A percentile compares a stretch with the other conserved stretches of the same genome.
Evolutionary conservation across 2,329 filamentous ascomycete genomes (phyloP).

Genomic region (Arthrocladium fulminans): DNA sequence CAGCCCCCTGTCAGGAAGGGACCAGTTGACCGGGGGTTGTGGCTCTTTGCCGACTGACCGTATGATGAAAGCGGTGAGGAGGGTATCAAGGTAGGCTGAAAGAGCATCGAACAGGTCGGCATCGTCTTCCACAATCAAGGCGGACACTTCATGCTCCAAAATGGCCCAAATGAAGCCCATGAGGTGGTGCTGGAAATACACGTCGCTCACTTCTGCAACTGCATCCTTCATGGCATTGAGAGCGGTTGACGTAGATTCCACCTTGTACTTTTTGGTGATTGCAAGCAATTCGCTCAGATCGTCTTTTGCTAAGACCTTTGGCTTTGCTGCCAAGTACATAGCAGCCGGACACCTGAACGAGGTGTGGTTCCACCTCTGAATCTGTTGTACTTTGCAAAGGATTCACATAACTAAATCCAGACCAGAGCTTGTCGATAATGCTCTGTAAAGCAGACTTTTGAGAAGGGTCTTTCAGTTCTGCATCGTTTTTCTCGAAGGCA

Average conservation of each 20-base stretch:
- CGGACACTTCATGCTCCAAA: conserved; percentile 3
- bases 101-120: not conserved
- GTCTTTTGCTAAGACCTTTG: not conserved
- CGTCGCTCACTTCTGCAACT: not conserved
- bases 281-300: not conserved
- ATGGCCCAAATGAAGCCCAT: not conserved
- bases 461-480: not conserved
- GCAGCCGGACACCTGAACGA: not conserved
- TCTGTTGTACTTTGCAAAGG: not conserved
- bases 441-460: not conserved
- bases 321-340: not conserved
- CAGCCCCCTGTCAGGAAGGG: conserved; percentile 28
- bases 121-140: conserved; percentile 17
- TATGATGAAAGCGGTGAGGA: conserved; percentile 15
- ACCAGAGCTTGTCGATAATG: not conserved
- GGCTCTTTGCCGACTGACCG: conserved; percentile 27
- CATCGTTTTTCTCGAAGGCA: not conserved
- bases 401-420: not conserved
- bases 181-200: not conserved
- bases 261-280: not conserved
- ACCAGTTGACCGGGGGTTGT: conserved; percentile 43
- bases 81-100: conserved; percentile 16
- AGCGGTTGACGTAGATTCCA: not conserved
- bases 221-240: not conserved
- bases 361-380: not conserved